Base-by-base conservation (phyloP, 2,329 filamentous ascomycete species). In the Nigrograna mackinnonii region DNA sequence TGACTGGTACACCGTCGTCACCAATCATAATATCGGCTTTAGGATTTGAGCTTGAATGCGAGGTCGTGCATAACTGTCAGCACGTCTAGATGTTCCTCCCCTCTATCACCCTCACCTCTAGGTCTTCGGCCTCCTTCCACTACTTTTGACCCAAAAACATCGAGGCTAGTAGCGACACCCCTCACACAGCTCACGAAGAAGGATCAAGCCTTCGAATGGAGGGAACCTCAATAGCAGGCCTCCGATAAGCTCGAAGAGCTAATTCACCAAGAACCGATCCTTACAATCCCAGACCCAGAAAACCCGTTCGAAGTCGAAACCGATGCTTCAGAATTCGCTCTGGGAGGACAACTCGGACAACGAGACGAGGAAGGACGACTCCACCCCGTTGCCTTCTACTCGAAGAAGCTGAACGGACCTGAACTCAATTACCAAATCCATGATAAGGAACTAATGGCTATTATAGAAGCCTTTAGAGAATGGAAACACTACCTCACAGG, bases 371-470 rank as follows among this genome's bases (percentile, higher is more conserved):
- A 42, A 13, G 21, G 39, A 7, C 14, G 32, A 24, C 32, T 14
- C 22, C 32, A 37, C 32, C 39, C 39, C 9, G 22, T 42, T n/a
- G 39, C 39, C 33, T 42, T 19, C 22, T 37, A 37, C 22, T 42
- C 21, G 19, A 4, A 20, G 21, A 42, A 37, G n/a, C 18, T 42
- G 11, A 24, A 16, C 9, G 39, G 18, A 26, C 9, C 22, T 7
- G 33, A 42, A 19, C 11, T 19, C 28, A 16, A 21, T 11, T 42
- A 42, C 39, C 21, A 42, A 11, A 22, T 42, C 19, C 39, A 42
- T 17, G 39, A 42, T 21, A 42, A 42, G 16, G 39, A 42, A 26
- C 21, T 42, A 14, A 9, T 42, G 5, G 39, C 39, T n/a, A 37
- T 42, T 17, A 24, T 42, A 4, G 22, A 37, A 16, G 39, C 39